Evolutionary conservation across 2,329 filamentous ascomycete species (phyloP).

Genomic region (Albophoma yamanashiensis): DNA sequence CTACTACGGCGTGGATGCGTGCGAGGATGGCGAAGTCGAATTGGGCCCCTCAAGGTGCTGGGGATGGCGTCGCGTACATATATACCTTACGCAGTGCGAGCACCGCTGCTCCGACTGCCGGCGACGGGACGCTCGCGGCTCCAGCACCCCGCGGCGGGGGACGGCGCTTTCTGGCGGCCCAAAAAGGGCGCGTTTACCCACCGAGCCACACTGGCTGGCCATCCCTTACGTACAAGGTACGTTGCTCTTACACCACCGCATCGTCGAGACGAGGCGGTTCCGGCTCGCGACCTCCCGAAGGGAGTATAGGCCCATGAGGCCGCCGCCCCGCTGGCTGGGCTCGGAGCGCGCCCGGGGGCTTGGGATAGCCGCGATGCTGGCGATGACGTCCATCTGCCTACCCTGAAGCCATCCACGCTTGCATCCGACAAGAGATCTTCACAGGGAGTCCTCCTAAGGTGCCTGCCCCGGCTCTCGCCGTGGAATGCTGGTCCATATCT

Average conservation of each 20-base stretch:
- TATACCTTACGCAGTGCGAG: background rate
- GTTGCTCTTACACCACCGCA: background rate
- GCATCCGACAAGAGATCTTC: background rate
- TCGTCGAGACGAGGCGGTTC: background rate
- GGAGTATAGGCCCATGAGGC: background rate
- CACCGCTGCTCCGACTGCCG: background rate
- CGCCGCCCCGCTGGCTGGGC: background rate
- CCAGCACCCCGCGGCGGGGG: background rate
- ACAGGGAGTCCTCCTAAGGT: background rate
- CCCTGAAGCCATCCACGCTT: background rate
- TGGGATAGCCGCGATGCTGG: background rate
- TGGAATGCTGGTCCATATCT: background rate
- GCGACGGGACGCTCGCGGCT: background rate
- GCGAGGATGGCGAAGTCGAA: background rate
- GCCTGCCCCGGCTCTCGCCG: background rate
- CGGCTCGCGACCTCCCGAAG: background rate
- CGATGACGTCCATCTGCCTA: background rate
- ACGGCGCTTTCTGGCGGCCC: conserved; percentile 2
- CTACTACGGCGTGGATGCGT: background rate
- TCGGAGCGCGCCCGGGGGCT: conserved; percentile 1
- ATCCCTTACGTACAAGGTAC: conserved; percentile 3
- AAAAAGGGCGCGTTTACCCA: background rate
- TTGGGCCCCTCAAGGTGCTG: background rate
- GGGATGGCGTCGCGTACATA: background rate
- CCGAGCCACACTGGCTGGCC: background rate